Conservation (phyloP, 805 yeast species). For the Lachancea meyersii region DNA sequence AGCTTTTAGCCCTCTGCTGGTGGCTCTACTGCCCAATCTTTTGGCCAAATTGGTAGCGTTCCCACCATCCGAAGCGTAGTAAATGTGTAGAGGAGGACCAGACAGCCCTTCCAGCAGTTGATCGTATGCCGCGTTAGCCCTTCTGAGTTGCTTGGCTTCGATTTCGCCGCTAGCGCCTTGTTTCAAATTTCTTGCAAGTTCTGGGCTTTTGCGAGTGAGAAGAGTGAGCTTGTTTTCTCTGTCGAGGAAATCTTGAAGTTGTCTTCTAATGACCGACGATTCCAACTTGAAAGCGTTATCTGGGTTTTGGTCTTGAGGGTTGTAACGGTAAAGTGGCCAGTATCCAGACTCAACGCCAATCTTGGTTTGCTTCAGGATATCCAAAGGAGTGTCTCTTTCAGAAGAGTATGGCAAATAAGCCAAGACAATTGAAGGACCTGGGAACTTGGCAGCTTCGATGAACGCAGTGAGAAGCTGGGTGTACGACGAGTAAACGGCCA, state of each 20-base stretch:
- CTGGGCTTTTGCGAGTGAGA: conserved; percentile 64
- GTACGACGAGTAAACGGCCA: conserved; percentile 88
- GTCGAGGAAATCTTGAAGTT: conserved; percentile 72
- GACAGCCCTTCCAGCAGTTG: conserved; percentile 77
- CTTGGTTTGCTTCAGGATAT: conserved; percentile 79
- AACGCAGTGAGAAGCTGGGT: conserved; percentile 87
- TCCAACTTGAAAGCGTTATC: conserved; percentile 68
- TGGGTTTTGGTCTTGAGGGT: conserved; percentile 52
- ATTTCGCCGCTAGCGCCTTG: conserved; percentile 56
- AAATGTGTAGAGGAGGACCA: conserved; percentile 85
- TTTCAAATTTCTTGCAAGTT: conserved; percentile 65
- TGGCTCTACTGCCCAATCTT: conserved; percentile 69
- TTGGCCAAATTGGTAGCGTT: conserved; percentile 78
- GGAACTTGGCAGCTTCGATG: conserved; percentile 79
- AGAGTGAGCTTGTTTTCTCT: conserved; percentile 84
- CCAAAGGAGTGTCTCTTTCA: conserved; percentile 62
- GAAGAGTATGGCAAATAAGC: conserved; percentile 77
- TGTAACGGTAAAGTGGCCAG: conserved; percentile 90
- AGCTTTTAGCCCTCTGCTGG: conserved; percentile 61
- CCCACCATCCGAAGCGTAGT: conserved; percentile 91
- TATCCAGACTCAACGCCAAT: conserved; percentile 87
- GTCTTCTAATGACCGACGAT: conserved; percentile 72
- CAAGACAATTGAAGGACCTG: conserved; percentile 87
- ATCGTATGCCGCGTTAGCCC: conserved; percentile 72
- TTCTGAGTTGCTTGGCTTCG: conserved; percentile 50